Conservation (phyloP, 306 rosid genomes). For the Dryas alaskensis region DNA sequence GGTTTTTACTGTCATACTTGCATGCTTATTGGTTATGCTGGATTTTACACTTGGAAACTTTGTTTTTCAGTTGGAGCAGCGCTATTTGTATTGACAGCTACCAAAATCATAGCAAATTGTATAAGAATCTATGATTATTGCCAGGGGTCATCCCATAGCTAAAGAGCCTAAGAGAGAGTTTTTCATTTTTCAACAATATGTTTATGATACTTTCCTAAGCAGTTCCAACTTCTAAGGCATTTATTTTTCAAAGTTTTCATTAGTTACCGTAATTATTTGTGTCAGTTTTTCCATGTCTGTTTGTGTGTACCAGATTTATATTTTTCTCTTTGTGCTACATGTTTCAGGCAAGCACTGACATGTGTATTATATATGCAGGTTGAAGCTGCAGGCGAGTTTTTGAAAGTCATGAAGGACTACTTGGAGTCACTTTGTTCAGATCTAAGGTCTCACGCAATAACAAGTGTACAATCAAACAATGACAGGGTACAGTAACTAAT, state of each 20-base stretch:
- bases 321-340: no score
- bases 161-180: not conserved
- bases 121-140: not conserved
- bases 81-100: not conserved
- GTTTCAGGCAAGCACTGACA: constrained; percentile 7
- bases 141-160: not conserved
- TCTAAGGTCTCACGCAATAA: constrained; percentile 72
- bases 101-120: not conserved
- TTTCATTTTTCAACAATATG: not conserved
- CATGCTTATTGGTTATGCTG: constrained; percentile 12
- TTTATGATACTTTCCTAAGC: not conserved
- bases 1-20: constrained; percentile 48
- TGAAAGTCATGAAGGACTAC: constrained; percentile 59
- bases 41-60: constrained; percentile 16
- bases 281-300: no score
- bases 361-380: constrained; percentile 50
- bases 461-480: constrained; percentile 76
- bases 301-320: no score
- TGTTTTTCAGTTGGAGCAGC: not conserved
- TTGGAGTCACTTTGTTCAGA: constrained; percentile 82
- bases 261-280: no score
- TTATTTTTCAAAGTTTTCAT: no score
- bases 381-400: constrained; percentile 61
- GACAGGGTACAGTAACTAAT: constrained; percentile 63
- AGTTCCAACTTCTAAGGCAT: not conserved